These are phyloP conservation scores for Metschnikowia santaceciliae DNA, from an alignment of 805 yeast species.

Conservation along the genomic window DNA sequence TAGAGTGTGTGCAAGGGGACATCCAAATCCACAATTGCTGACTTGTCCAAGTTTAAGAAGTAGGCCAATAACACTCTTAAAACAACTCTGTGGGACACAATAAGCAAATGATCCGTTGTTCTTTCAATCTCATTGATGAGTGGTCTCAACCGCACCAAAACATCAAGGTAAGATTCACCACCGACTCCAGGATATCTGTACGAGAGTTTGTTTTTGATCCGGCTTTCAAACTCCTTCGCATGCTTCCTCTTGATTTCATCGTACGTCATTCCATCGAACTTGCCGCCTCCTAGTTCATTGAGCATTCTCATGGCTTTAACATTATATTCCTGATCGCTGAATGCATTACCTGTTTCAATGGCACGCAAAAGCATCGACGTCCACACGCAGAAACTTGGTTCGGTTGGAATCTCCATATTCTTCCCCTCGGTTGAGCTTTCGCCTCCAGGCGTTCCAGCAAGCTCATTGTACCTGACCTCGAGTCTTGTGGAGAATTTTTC, in stretches of 20 bases:
- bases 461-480: slow-evolving; percentile 38
- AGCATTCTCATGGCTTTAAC: slow-evolving; percentile 88
- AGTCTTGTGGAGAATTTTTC: slow-evolving; percentile 47
- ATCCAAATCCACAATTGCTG: slow-evolving; percentile 82
- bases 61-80: slow-evolving; percentile 84
- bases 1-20: slow-evolving; percentile 91
- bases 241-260: slow-evolving; percentile 68
- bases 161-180: slow-evolving; percentile 94
- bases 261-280: slow-evolving; percentile 89
- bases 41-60: slow-evolving; percentile 76
- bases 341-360: slow-evolving; percentile 70
- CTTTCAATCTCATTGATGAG: slow-evolving; percentile 90
- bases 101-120: slow-evolving; percentile 78
- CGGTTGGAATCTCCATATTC: slow-evolving; percentile 40
- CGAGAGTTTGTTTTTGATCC: slow-evolving; percentile 71
- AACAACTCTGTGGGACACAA: slow-evolving; percentile 88
- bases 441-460: slow-evolving; percentile 24
- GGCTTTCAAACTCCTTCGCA: slow-evolving; percentile 76
- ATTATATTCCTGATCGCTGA: slow-evolving; percentile 70
- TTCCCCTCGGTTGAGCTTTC: slow-evolving; percentile 11
- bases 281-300: slow-evolving; percentile 91
- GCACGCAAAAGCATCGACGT: slow-evolving; percentile 82
- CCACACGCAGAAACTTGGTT: slow-evolving; percentile 86
- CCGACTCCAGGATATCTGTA: slow-evolving; percentile 97
- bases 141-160: slow-evolving; percentile 83